These are phyloP conservation scores for Pichia sp. DNA, from an alignment of 1,139 yeast genomes.

Conservation along the genomic window DNA sequence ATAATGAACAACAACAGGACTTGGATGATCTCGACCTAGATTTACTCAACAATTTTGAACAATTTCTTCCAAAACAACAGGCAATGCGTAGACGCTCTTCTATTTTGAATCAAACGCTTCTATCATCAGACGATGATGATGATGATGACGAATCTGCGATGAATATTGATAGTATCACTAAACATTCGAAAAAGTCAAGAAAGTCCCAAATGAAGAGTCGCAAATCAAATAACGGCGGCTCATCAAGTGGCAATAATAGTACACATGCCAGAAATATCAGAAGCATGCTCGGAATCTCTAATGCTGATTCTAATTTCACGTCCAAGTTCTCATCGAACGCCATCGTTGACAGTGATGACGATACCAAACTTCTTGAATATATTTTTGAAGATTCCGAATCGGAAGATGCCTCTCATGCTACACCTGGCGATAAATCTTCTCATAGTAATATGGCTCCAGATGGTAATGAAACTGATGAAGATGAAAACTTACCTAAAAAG, in stretches of 20 bases:
- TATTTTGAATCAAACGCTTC: slow-evolving; percentile 20
- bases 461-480: slow-evolving; percentile 93
- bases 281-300: slow-evolving; percentile 15
- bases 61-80: slow-evolving; percentile 15
- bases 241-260: not conserved
- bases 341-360: slow-evolving; percentile 24
- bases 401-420: slow-evolving; percentile 3
- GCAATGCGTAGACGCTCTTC: slow-evolving; percentile 17
- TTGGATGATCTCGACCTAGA: slow-evolving; percentile 24
- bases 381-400: slow-evolving; percentile 23
- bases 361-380: slow-evolving; percentile 25
- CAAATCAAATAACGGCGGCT: not conserved
- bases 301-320: slow-evolving; percentile 10
- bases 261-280: slow-evolving; percentile 12
- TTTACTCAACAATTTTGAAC: slow-evolving; percentile 14
- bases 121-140: slow-evolving; percentile 21
- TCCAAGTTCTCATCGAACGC: slow-evolving; percentile 14
- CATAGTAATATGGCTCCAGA: slow-evolving; percentile 12
- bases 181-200: slow-evolving; percentile 2
- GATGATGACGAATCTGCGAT: slow-evolving; percentile 14
- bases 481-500: slow-evolving; percentile 62
- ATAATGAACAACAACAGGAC: slow-evolving; percentile 16
- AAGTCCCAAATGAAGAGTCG: slow-evolving; percentile 6
- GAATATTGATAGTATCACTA: slow-evolving; percentile 1
- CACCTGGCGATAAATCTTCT: too few species aligned